Evolutionary conservation across 2,329 filamentous ascomycete species (phyloP).

Genomic region (Knufia petricola): DNA sequence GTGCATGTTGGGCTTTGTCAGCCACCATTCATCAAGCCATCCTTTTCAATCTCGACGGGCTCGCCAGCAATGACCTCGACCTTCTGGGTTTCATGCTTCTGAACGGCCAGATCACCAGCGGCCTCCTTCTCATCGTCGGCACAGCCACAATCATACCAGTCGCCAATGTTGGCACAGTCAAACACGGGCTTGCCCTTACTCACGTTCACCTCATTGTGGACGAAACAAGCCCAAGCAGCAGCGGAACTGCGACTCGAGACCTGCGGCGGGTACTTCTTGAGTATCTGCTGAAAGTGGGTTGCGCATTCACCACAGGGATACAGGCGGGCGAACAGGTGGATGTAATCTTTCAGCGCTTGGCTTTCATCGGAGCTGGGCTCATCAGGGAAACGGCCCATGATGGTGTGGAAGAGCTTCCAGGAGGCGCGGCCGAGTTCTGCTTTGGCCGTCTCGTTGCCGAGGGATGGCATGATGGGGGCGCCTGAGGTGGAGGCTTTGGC

Average conservation of each 20-base stretch:
- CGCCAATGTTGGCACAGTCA: slow-evolving; percentile 55
- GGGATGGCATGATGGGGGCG: slow-evolving; percentile 36
- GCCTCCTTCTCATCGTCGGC: slow-evolving; percentile 42
- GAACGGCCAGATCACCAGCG: slow-evolving; percentile 9
- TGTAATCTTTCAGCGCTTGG: slow-evolving; percentile 49
- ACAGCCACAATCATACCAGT: slow-evolving; percentile 59
- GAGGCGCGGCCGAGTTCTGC: slow-evolving; percentile 56
- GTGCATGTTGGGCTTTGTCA: too few species aligned
- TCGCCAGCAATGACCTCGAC: slow-evolving; percentile 14
- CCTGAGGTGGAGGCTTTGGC: slow-evolving; percentile 32
- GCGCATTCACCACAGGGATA: slow-evolving; percentile 61
- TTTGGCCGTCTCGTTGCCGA: slow-evolving; percentile 42
- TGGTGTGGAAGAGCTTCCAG: slow-evolving; percentile 59
- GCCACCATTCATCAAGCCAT: slow-evolving; percentile 21
- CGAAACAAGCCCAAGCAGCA: slow-evolving; percentile 57
- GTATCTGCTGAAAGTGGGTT: slow-evolving; percentile 51
- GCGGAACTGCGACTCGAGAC: slow-evolving; percentile 52
- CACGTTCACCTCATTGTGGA: slow-evolving; percentile 58
- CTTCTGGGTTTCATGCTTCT: slow-evolving; percentile 15
- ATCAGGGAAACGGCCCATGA: slow-evolving; percentile 57
- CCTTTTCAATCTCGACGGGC: slow-evolving; percentile 20
- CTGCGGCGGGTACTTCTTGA: slow-evolving; percentile 55
- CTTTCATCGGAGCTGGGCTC: slow-evolving; percentile 52
- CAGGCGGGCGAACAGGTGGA: slow-evolving; percentile 54
- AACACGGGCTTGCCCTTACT: slow-evolving; percentile 52